Percentiles rank a stretch among this genome's conserved stretches.
phyloP scores from a whole-genome alignment of 495 filamentous ascomycete species.

The Thermochaetoides thermophila region DNA sequence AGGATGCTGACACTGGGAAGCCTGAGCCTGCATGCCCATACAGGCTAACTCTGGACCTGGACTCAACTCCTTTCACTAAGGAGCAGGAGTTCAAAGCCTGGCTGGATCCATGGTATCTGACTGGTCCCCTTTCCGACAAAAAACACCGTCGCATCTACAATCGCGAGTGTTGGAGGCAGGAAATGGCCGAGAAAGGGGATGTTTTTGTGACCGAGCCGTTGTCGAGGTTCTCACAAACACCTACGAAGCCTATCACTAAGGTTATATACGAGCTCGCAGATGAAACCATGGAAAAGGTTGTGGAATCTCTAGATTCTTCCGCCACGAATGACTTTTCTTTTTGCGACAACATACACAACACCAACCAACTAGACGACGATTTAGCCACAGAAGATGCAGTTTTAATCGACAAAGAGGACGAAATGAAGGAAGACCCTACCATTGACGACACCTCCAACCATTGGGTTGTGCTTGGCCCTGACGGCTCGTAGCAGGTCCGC shows the following conservation, averaged over 20 bases:
- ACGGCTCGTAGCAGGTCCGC: constrained; percentile 37
- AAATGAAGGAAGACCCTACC: constrained; percentile 1
- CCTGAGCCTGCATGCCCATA: no score
- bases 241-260: neutral
- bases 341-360: constrained; percentile 4
- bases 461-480: constrained; percentile 27
- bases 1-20: no score
- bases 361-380: constrained; percentile 1
- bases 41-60: neutral
- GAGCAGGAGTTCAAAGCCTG: constrained; percentile 20
- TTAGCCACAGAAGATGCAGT: constrained; percentile 8
- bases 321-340: no score
- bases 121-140: no score
- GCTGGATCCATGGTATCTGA: no score
- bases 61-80: constrained; percentile 7
- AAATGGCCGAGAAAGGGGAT: constrained; percentile 16
- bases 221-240: neutral
- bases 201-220: neutral
- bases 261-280: constrained; percentile 6
- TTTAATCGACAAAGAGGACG: neutral
- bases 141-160: no score
- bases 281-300: neutral
- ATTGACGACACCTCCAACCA: constrained; percentile 9
- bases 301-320: constrained; percentile 6
- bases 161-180: no score